These are phyloP conservation scores for Vickermania spadyakhi DNA, from an alignment of 208 protist species.

Conservation along the genomic window DNA sequence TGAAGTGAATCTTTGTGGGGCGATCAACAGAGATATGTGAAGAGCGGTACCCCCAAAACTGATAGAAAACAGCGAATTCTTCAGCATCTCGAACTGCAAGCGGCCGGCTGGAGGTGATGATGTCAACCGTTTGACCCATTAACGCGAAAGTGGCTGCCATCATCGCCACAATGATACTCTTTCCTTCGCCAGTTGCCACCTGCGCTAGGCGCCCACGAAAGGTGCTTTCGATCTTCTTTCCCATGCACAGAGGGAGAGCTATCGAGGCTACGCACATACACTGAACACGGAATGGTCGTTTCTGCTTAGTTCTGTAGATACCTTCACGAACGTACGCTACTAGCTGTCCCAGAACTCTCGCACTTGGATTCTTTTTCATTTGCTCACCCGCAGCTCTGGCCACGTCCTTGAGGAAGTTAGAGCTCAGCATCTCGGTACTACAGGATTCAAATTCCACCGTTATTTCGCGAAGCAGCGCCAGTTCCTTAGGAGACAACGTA, in stretches of 20 bases:
- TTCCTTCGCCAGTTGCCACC: constrained; percentile 5
- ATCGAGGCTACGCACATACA: not conserved
- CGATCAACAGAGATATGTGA: constrained; percentile 1
- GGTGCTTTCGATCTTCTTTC: not conserved
- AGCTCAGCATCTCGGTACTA: not conserved
- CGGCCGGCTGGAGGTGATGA: not conserved
- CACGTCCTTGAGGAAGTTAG: not conserved
- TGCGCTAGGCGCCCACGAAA: constrained; percentile 1
- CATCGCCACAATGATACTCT: constrained; percentile 4
- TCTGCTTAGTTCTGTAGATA: not conserved
- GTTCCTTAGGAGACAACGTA: not conserved
- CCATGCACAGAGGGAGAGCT: not conserved
- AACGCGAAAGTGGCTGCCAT: not conserved
- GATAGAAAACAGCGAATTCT: constrained; percentile 1
- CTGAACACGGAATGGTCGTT: not conserved
- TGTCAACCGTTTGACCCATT: not conserved
- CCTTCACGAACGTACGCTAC: not conserved
- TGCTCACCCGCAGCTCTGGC: not conserved
- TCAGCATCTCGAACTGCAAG: not conserved
- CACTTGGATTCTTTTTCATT: not conserved
- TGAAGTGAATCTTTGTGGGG: not conserved
- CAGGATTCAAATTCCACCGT: not conserved
- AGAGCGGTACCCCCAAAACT: not conserved
- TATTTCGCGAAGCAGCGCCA: not conserved
- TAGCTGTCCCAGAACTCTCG: not conserved